Conservation (phyloP, 2,329 filamentous ascomycete species). For the Fusarium sp. region DNA sequence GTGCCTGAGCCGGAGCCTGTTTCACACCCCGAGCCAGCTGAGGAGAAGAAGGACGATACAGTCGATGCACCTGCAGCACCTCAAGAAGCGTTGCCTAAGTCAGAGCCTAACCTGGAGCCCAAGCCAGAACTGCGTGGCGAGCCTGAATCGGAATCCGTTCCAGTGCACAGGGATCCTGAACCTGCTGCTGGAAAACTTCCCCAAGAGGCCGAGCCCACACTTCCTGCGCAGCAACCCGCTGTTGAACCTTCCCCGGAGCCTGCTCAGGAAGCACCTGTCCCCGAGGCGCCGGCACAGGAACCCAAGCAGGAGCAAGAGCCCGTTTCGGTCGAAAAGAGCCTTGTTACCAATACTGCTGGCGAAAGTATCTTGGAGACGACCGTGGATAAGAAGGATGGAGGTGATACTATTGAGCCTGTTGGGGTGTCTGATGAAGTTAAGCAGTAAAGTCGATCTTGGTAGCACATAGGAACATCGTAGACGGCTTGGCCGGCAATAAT, state of each 20-base stretch:
- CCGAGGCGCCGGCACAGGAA: conserved; percentile 9
- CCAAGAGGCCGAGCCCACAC: conserved; percentile 24
- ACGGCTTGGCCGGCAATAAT: conserved; percentile 16
- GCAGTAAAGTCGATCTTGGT: conserved; percentile 32
- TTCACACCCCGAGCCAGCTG: conserved; percentile 3
- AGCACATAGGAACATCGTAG: conserved; percentile 13
- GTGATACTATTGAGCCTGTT: conserved; percentile 50
- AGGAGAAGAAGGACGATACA: conserved; percentile 10
- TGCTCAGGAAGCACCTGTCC: neutral
- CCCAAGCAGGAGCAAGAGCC: conserved; percentile 6
- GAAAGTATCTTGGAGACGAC: conserved; percentile 57
- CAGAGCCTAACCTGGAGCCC: conserved; percentile 17
- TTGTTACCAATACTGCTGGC: conserved; percentile 57
- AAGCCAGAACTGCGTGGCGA: conserved; percentile 28
- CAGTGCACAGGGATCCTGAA: conserved; percentile 25
- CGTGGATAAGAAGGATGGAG: conserved; percentile 52
- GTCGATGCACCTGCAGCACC: neutral
- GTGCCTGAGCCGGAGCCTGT: neutral
- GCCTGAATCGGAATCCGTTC: conserved; percentile 29
- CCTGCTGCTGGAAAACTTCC: conserved; percentile 22
- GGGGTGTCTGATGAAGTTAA: conserved; percentile 52
- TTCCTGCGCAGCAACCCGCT: conserved; percentile 25
- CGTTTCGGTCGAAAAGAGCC: conserved; percentile 49
- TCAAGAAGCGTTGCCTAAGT: conserved; percentile 11
- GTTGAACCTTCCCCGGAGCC: conserved; percentile 28